Base-by-base conservation (phyloP, 2,329 filamentous ascomycete species). In the Aphanoascus verrucosus region DNA sequence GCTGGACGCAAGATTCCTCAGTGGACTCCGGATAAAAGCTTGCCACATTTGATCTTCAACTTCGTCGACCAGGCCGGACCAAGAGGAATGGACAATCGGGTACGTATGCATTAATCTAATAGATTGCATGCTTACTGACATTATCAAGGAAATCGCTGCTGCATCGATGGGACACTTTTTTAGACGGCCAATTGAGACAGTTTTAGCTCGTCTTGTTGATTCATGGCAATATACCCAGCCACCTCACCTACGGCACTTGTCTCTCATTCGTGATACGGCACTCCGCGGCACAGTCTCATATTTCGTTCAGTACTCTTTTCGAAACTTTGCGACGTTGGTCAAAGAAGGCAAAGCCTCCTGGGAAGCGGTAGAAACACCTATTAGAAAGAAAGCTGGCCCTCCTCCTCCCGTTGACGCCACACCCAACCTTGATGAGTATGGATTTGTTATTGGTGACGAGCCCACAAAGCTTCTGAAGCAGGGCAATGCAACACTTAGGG, bases 141-240 rank as follows among this genome's bases (percentile, higher is more conserved):
- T 23, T 31, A 5, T 28, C 23, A 47, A 71, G 67, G 65, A 72
- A 42, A 64, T 77, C 6, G 71, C 67, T 61, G 59, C 66, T 58
- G 43, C 62, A 58, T 62, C 70, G 6, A 69, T 77, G 48, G 80
- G 80, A 8, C 64, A 66, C 8, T 75, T 78, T 59, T 81, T 76
- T 65, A 73, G 72, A 51, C 70, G 78, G 48, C 76, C 79, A 0
- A 61, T 80, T 31, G 80, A 83, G 60, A 71, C 74, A 31, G 66
- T 74, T 17, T 61, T 83, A 19, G 65, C 65, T 47, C 74, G 78
- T 23, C 59, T 83, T 37, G 77, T 77, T 1, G 74, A 80, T 53
- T 68, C 73, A 52, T 82, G 79, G 75, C 74, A 79, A 52, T 60
- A 75, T 14, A 77, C 76, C n/a, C 81, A 84, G 59, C 80, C 80